phyloP scores from a whole-genome alignment of 2,329 filamentous ascomycete species.

The Colletotrichum sp. region DNA sequence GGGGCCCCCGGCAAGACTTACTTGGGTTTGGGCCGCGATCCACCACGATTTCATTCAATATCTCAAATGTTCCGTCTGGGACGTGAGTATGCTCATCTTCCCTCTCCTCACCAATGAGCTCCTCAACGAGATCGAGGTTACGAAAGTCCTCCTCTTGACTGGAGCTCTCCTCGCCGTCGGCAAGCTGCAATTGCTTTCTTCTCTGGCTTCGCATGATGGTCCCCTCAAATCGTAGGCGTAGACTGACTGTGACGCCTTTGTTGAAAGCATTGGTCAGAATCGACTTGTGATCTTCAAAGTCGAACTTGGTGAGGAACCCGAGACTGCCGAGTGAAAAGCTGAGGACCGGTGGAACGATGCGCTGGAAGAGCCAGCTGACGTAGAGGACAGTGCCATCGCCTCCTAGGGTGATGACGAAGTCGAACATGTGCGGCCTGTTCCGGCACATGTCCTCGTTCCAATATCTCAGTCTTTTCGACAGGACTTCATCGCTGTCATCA shows the following conservation, averaged over 20 bases:
- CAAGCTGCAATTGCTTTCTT: slow-evolving; percentile 37
- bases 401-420: slow-evolving; percentile 90
- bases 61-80: slow-evolving; percentile 85
- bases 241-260: slow-evolving; percentile 86
- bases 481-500: slow-evolving; percentile 36
- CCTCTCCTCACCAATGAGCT: slow-evolving; percentile 84
- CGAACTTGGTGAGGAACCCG: slow-evolving; percentile 96
- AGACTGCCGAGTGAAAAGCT: slow-evolving; percentile 91
- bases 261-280: slow-evolving; percentile 76
- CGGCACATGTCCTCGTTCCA: slow-evolving; percentile 85
- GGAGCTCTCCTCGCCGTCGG: slow-evolving; percentile 26
- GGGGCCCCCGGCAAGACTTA: slow-evolving; percentile 46
- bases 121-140: slow-evolving; percentile 79
- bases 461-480: slow-evolving; percentile 69
- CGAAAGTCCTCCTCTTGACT: slow-evolving; percentile 41
- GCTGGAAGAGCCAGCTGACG: slow-evolving; percentile 95
- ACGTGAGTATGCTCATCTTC: slow-evolving; percentile 85
- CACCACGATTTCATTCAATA: slow-evolving; percentile 95
- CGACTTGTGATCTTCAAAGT: slow-evolving; percentile 76
- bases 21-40: slow-evolving; percentile 93
- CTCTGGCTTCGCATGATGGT: slow-evolving; percentile 85
- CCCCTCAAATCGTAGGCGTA: slow-evolving; percentile 89
- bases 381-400: slow-evolving; percentile 98
- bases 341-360: slow-evolving; percentile 90
- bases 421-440: slow-evolving; percentile 83